These are phyloP conservation scores for Inonotus hispidus DNA, from an alignment of 1,284 basidiomycete genomes.

Conservation along the genomic window DNA sequence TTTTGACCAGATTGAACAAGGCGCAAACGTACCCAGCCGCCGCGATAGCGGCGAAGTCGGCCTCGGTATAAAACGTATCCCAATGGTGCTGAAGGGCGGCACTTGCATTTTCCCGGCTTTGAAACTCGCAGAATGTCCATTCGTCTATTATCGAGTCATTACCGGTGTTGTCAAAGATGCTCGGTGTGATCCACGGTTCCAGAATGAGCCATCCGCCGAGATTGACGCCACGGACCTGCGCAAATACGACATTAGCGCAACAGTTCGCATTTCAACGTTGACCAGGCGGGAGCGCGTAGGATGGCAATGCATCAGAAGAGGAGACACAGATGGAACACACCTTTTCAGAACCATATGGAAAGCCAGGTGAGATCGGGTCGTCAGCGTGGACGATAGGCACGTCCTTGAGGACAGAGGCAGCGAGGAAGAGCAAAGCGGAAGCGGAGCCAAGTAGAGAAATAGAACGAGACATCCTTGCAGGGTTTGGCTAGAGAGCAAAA, in stretches of 20 bases:
- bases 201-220: conserved; percentile 78
- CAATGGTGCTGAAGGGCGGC: conserved; percentile 60
- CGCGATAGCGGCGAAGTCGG: conserved; percentile 68
- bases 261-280: neutral
- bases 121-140: conserved; percentile 75
- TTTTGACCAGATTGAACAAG: conserved; percentile 16
- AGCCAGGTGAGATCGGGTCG: conserved; percentile 34
- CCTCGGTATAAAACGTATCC: conserved; percentile 78
- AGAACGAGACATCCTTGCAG: neutral
- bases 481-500: neutral
- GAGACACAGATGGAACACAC: conserved; percentile 27
- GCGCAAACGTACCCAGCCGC: conserved; percentile 54
- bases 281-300: neutral
- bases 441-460: neutral
- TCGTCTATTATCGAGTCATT: conserved; percentile 74
- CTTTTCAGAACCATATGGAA: conserved; percentile 51
- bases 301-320: neutral
- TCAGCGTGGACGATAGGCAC: conserved; percentile 4
- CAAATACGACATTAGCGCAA: neutral
- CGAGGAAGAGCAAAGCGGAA: neutral
- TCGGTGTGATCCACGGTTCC: conserved; percentile 86
- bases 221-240: conserved; percentile 56
- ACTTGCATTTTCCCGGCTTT: conserved; percentile 44
- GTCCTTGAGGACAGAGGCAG: neutral
- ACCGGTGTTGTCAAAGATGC: conserved; percentile 77